phyloP scores from a whole-genome alignment of 495 filamentous ascomycete genomes.

The Thozetella sp. region DNA sequence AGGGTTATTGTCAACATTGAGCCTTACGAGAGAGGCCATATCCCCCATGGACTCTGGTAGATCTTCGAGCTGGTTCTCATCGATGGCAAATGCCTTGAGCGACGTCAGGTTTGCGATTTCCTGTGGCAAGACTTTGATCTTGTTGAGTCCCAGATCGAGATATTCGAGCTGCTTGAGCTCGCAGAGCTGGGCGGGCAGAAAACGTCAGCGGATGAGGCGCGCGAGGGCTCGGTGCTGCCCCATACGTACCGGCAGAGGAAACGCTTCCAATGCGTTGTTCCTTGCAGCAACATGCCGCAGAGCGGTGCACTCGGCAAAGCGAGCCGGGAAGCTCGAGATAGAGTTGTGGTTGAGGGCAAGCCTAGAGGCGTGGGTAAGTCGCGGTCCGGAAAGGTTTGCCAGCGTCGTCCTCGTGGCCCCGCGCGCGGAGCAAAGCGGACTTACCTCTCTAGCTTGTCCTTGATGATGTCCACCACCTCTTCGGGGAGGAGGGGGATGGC shows the following conservation, averaged over 20 bases:
- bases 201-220: slow-evolving; percentile 34
- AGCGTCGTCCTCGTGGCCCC: too few species aligned
- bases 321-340: slow-evolving; percentile 66
- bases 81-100: slow-evolving; percentile 72
- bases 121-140: slow-evolving; percentile 70
- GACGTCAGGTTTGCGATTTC: slow-evolving; percentile 73
- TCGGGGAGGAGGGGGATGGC: slow-evolving; percentile 72
- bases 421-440: too few species aligned
- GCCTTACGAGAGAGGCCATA: slow-evolving; percentile 79
- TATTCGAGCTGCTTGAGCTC: slow-evolving; percentile 85
- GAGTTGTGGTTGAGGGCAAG: slow-evolving; percentile 79
- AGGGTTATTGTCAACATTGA: slow-evolving; percentile 83
- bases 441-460: slow-evolving; percentile 79
- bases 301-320: slow-evolving; percentile 72
- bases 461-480: slow-evolving; percentile 77
- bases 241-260: slow-evolving; percentile 51
- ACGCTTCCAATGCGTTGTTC: slow-evolving; percentile 74
- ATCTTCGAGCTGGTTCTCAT: slow-evolving; percentile 79
- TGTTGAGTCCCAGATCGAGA: slow-evolving; percentile 84
- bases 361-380: slow-evolving; percentile 32
- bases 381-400: background rate
- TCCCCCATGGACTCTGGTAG: slow-evolving; percentile 79
- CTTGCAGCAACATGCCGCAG: slow-evolving; percentile 81
- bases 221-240: slow-evolving; percentile 30
- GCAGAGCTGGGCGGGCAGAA: slow-evolving; percentile 47